phyloP scores from a whole-genome alignment of 2,329 filamentous ascomycete genomes.

The Aspergillaceae sp. region DNA sequence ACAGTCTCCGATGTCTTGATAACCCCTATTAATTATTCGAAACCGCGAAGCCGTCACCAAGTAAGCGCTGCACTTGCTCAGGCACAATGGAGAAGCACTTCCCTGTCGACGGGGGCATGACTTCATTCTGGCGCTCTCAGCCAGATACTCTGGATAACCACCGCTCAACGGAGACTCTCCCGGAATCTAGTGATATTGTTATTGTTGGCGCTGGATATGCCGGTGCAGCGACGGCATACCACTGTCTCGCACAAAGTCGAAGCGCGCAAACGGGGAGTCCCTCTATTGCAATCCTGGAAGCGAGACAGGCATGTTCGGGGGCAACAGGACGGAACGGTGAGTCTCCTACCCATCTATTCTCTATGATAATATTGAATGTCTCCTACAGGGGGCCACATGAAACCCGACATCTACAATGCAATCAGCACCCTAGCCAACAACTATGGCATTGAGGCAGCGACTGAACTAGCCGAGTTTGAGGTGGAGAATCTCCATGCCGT shows the following conservation, averaged over 20 bases:
- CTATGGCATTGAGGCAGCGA: constrained; percentile 28
- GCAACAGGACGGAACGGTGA: constrained; percentile 36
- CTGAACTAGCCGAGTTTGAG: constrained; percentile 35
- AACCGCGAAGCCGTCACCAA: no score
- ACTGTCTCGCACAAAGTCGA: constrained; percentile 24
- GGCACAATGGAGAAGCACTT: constrained; percentile 9
- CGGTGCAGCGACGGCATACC: constrained; percentile 34
- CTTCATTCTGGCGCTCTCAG: constrained; percentile 38
- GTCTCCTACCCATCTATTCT: background rate
- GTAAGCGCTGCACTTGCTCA: background rate
- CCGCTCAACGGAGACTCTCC: constrained; percentile 32
- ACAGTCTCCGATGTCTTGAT: no score
- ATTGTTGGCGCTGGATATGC: constrained; percentile 41
- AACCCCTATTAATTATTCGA: no score
- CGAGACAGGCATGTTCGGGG: constrained; percentile 34
- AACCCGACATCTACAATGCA: constrained; percentile 35
- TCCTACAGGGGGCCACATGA: constrained; percentile 32
- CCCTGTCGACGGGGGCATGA: constrained; percentile 15
- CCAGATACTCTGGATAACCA: constrained; percentile 34
- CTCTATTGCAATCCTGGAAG: constrained; percentile 34
- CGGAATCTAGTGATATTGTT: constrained; percentile 33
- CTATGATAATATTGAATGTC: background rate
- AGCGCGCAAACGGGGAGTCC: background rate
- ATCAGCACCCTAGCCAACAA: constrained; percentile 23
- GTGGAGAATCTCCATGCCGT: constrained; percentile 31